Conservation (phyloP, 495 filamentous ascomycete genomes). For the Darksidea phi region DNA sequence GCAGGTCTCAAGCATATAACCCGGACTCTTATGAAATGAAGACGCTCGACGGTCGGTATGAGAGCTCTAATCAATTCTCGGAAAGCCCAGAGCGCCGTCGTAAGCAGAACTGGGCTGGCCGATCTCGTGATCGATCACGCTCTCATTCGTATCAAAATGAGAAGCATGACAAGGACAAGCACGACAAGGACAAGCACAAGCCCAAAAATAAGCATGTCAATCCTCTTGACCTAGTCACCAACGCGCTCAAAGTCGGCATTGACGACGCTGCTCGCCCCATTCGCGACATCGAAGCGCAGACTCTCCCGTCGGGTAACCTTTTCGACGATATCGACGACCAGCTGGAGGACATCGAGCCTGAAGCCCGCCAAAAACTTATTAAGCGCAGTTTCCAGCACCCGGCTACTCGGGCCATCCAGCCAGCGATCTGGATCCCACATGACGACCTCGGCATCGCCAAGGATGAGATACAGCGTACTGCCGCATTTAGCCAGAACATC, state of each 20-base stretch:
- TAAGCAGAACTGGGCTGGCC: constrained; percentile 41
- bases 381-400: constrained; percentile 88
- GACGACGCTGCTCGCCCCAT: constrained; percentile 27
- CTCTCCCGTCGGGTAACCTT: constrained; percentile 69
- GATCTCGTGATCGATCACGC: constrained; percentile 35
- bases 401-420: constrained; percentile 79
- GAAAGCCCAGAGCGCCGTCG: constrained; percentile 12
- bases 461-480: constrained; percentile 80
- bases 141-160: constrained; percentile 12
- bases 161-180: constrained; percentile 1
- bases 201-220: constrained; percentile 34
- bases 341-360: constrained; percentile 89
- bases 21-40: constrained; percentile 27
- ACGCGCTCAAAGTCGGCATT: constrained; percentile 15
- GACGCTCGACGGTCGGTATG: constrained; percentile 29
- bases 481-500: constrained; percentile 73
- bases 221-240: constrained; percentile 19
- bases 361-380: constrained; percentile 83
- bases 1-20: constrained; percentile 9
- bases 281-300: constrained; percentile 66
- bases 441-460: constrained; percentile 89
- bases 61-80: constrained; percentile 18
- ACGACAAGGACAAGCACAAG: constrained; percentile 3
- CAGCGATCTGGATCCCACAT: constrained; percentile 90
- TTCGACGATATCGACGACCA: constrained; percentile 87